Percentiles rank a stretch among this genome's conserved stretches.
Conservation (phyloP, 2,329 filamentous ascomycete species). For the Cercospora sp. region DNA sequence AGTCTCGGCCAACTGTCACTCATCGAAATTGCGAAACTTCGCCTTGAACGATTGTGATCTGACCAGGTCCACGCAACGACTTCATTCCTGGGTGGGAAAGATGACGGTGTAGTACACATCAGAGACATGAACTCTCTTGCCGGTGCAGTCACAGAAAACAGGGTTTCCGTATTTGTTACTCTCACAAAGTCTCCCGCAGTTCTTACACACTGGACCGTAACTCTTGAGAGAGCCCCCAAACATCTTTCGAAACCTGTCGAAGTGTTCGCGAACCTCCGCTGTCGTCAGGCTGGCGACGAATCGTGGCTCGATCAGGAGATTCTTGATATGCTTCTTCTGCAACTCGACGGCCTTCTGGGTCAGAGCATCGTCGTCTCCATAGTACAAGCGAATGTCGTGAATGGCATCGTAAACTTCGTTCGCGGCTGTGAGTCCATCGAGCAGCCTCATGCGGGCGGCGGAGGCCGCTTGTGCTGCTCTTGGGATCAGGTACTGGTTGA, state of each 20-base stretch:
- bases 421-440: background rate
- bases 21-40: no score
- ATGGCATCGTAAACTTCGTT: background rate
- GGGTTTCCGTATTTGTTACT: no score
- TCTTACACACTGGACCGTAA: no score
- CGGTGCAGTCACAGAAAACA: no score
- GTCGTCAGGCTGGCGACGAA: background rate
- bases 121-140: no score
- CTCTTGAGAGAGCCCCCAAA: background rate
- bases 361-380: background rate
- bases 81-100: no score
- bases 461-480: background rate
- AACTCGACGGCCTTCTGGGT: background rate
- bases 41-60: no score
- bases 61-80: no score
- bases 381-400: no score
- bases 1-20: no score
- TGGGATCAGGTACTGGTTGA: background rate
- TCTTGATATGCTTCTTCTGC: background rate
- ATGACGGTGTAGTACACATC: no score
- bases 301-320: background rate
- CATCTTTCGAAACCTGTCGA: background rate
- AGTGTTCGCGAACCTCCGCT: background rate
- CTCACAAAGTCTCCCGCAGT: no score
- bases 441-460: background rate